Evolutionary conservation across 2,329 filamentous ascomycete genomes (phyloP).

Genomic region (Kalmusia sp.): DNA sequence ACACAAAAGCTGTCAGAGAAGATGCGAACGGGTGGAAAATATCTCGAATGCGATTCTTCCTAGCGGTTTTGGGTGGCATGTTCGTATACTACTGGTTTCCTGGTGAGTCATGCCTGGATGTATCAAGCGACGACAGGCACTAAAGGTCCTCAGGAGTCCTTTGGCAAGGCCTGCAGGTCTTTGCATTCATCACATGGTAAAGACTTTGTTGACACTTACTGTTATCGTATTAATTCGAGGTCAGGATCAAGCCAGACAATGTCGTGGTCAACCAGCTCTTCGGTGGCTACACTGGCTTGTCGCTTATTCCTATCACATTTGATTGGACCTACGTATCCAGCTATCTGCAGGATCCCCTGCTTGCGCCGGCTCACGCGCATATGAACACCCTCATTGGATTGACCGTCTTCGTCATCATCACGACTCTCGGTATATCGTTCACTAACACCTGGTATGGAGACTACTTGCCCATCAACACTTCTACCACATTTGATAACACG

Average conservation of each 20-base stretch:
- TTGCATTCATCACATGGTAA: constrained; percentile 73
- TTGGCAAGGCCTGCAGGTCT: constrained; percentile 72
- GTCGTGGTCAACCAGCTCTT: constrained; percentile 75
- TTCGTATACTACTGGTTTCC: constrained; percentile 58
- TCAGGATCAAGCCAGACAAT: constrained; percentile 68
- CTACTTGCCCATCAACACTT: constrained; percentile 46
- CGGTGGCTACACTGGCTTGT: constrained; percentile 71
- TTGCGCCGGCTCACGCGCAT: constrained; percentile 38
- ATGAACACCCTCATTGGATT: constrained; percentile 43
- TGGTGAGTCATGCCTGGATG: constrained; percentile 52
- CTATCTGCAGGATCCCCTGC: constrained; percentile 38
- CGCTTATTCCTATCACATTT: constrained; percentile 74
- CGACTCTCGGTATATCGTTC: constrained; percentile 42
- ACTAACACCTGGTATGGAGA: constrained; percentile 39
- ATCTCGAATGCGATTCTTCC: constrained; percentile 71
- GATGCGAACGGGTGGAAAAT: constrained; percentile 69
- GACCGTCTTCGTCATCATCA: constrained; percentile 39
- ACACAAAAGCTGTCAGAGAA: constrained; percentile 63
- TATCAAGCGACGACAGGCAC: not conserved
- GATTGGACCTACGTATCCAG: constrained; percentile 67
- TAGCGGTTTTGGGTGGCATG: constrained; percentile 62
- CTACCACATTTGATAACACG: constrained; percentile 45
- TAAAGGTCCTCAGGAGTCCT: constrained; percentile 48
- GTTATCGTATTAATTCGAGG: not conserved
- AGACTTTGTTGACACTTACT: not conserved